These are phyloP conservation scores for Starmerella riodocensis DNA, from an alignment of 805 yeast genomes.

Conservation along the genomic window DNA sequence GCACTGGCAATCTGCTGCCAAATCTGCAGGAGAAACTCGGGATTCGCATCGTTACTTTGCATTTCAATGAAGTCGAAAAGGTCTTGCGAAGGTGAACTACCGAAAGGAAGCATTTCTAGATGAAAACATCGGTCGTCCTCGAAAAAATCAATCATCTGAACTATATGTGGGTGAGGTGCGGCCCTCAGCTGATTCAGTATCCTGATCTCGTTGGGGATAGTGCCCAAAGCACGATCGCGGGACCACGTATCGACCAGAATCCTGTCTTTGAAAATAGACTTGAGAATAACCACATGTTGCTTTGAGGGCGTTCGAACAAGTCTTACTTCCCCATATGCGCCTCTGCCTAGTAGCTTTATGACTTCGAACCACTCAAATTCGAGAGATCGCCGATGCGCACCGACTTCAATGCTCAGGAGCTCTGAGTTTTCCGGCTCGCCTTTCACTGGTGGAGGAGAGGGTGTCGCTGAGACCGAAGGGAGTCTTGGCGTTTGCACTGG, in stretches of 20 bases:
- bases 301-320: constrained; percentile 42
- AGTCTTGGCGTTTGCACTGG: constrained; percentile 2
- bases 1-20: constrained; percentile 58
- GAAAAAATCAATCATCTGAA: constrained; percentile 76
- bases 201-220: constrained; percentile 92
- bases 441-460: background rate
- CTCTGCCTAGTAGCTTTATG: constrained; percentile 77
- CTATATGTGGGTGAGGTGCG: constrained; percentile 76
- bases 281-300: constrained; percentile 57
- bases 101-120: constrained; percentile 83
- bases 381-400: constrained; percentile 56
- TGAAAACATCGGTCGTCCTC: constrained; percentile 86
- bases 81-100: constrained; percentile 71
- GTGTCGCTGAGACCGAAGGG: background rate
- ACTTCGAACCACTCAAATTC: constrained; percentile 57
- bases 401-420: constrained; percentile 35
- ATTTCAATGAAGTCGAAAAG: constrained; percentile 77
- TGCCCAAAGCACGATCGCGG: constrained; percentile 77
- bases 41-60: background rate
- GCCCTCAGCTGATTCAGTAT: constrained; percentile 62
- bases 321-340: constrained; percentile 85
- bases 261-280: constrained; percentile 81
- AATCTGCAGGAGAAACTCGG: constrained; percentile 4
- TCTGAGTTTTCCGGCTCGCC: constrained; percentile 3
- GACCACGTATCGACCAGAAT: constrained; percentile 97